phyloP scores from a whole-genome alignment of 176 grass and related monocot genomes.

The Carex kokanica region DNA sequence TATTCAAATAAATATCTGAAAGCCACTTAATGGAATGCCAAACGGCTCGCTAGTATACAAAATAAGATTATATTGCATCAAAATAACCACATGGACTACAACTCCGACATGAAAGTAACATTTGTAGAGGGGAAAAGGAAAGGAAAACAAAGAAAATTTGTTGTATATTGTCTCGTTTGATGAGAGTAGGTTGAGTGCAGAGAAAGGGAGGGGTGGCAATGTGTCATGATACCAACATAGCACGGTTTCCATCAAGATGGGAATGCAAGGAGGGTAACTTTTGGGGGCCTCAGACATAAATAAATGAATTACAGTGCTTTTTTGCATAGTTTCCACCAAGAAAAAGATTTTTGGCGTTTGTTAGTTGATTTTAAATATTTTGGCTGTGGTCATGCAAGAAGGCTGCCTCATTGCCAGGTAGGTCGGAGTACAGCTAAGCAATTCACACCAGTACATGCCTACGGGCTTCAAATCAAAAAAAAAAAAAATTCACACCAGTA shows the following conservation, averaged over 20 bases:
- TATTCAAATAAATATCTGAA: not conserved
- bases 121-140: not conserved
- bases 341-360: constrained; percentile 21
- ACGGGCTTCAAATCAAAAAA: no score
- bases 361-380: constrained; percentile 3
- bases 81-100: not conserved
- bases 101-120: not conserved
- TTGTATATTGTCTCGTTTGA: not conserved
- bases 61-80: not conserved
- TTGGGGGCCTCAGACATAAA: constrained; percentile 24
- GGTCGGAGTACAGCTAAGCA: constrained; percentile 49
- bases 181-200: constrained; percentile 21
- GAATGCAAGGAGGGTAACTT: constrained; percentile 23
- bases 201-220: constrained; percentile 14
- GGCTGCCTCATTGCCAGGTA: constrained; percentile 31
- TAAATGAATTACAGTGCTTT: constrained; percentile 4
- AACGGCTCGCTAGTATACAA: not conserved
- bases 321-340: constrained; percentile 12
- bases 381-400: constrained; percentile 41
- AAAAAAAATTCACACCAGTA: constrained; percentile 12
- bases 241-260: constrained; percentile 5
- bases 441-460: constrained; percentile 17
- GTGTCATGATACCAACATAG: constrained; percentile 33
- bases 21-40: not conserved
- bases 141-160: not conserved